Percentiles rank a stretch among this genome's conserved stretches.
Evolutionary conservation across 371 early-diverging fungal species (phyloP).

Genomic region (Globomyces sp.): DNA sequence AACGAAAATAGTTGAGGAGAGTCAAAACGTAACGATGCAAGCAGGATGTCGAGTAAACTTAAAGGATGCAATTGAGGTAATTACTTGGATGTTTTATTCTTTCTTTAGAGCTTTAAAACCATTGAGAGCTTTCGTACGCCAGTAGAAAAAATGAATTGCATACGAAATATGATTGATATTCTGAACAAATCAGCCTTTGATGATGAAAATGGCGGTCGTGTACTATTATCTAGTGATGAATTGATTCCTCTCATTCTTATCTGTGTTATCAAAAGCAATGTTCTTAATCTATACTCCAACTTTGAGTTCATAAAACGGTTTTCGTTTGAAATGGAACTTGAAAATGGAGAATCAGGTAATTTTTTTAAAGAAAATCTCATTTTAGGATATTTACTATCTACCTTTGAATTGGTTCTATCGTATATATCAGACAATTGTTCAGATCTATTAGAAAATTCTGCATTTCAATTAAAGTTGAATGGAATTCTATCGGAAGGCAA

Average conservation of each 20-base stretch:
- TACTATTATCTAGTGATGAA: slow-evolving; percentile 6
- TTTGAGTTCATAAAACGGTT: slow-evolving; percentile 11
- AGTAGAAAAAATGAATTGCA: slow-evolving; percentile 10
- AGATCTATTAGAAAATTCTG: background rate
- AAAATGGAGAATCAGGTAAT: background rate
- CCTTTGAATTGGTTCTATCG: slow-evolving; percentile 1
- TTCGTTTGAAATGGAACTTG: slow-evolving; percentile 11
- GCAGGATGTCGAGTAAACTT: too few relatives aligned
- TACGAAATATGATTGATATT: slow-evolving; percentile 6
- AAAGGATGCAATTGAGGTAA: too few relatives aligned
- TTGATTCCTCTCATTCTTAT: slow-evolving; percentile 8
- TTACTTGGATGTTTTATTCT: too few relatives aligned
- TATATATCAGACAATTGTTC: background rate
- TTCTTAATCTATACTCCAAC: slow-evolving; percentile 12
- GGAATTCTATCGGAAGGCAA: too few relatives aligned
- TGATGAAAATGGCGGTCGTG: background rate
- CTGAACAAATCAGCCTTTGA: slow-evolving; percentile 5
- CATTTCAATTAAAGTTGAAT: too few relatives aligned
- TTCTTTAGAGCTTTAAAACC: slow-evolving; percentile 3
- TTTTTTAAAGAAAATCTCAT: too few relatives aligned
- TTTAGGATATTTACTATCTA: slow-evolving; percentile 11
- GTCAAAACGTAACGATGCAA: too few relatives aligned
- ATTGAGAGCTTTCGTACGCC: slow-evolving; percentile 11
- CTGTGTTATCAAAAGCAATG: slow-evolving; percentile 6
- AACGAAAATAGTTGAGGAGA: too few relatives aligned